Evolutionary conservation across 2,329 filamentous ascomycete species (phyloP), one percentile per base, ranked within the genome.

Genomic region (Botryotinia narcissicola): DNA sequence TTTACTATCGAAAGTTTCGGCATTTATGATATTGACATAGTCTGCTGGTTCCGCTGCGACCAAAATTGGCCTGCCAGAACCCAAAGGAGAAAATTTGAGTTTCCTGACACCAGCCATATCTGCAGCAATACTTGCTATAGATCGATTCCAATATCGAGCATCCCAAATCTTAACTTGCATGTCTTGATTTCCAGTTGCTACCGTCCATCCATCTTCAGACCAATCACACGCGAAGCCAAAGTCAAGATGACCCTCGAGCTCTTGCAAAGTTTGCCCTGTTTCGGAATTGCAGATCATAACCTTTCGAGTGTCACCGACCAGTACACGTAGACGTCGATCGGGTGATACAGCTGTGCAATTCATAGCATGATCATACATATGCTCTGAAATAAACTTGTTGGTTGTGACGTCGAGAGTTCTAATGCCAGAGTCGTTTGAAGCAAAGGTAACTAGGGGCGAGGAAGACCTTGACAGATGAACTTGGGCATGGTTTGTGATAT

Each of bases 181-280:
- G 81, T 95, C 93, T 81, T 95, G 92, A 75, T 91, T 91, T 35
- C 90, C 92, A 0, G 93, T 95, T 20, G 93, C 93, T 32, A 95
- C 87, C 20, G 90, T 91, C 83, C 90, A 90, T 46, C 92, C 92
- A 79, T 95, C 91, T 71, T 92, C 89, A 29, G 92, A 91, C 93
- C 93, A 95, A 76, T 91, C 92, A 78, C 91, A 94, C 2, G 92
- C 89, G 78, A 95, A 95, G 2, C 90, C 91, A 77, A 87, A 92
- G 79, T 94, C 92, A 22, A 84, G 85, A 79, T 94, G 92, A 3
- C 91, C 90, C 6, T 84, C 81, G 2, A 95, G 86, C 40, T 83
- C 82, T 76, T 91, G 85, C 75, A 87, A 85, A 72, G 84, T 84
- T 74, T 86, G 83, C 22, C 91, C 90, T 20, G 87, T 89, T 72